phyloP scores from a whole-genome alignment of 1,139 yeast genomes.

The Taiozyma sp. region DNA sequence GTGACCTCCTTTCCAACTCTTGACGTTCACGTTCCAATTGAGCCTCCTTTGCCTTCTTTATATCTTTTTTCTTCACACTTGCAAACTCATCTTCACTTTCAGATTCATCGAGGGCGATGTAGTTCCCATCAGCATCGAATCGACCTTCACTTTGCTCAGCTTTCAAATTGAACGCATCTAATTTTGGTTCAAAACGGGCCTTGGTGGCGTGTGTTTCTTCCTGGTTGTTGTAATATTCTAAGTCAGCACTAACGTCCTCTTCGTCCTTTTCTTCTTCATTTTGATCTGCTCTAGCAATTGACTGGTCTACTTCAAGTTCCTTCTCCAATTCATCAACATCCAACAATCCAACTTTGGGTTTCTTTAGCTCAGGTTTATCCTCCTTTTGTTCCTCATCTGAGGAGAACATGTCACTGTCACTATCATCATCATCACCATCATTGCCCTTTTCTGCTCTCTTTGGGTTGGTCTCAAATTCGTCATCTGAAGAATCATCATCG shows the following conservation, averaged over 20 bases:
- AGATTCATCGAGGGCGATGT: conserved; percentile 33
- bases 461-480: conserved; percentile 5
- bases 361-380: not conserved
- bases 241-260: conserved; percentile 6
- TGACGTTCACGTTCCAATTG: conserved; percentile 27
- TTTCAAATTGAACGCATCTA: conserved; percentile 59
- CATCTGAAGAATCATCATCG: conserved; percentile 19
- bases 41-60: conserved; percentile 41
- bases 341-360: conserved; percentile 5
- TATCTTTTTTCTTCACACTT: conserved; percentile 41
- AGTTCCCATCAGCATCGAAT: conserved; percentile 62
- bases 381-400: conserved; percentile 16
- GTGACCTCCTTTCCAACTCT: conserved; percentile 3
- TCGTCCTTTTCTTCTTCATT: conserved; percentile 5
- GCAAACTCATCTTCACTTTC: conserved; percentile 39
- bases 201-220: conserved; percentile 5
- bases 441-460: conserved; percentile 1
- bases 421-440: conserved; percentile 11
- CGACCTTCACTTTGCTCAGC: conserved; percentile 55
- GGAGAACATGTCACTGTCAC: conserved; percentile 19
- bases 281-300: not conserved
- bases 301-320: conserved; percentile 10
- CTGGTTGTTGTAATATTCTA: conserved; percentile 8
- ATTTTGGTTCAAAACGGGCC: conserved; percentile 31
- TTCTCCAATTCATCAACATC: conserved; percentile 13